Evolutionary conservation across 345 rosid genomes (phyloP).

Genomic region (Eucalyptus paniculata): DNA sequence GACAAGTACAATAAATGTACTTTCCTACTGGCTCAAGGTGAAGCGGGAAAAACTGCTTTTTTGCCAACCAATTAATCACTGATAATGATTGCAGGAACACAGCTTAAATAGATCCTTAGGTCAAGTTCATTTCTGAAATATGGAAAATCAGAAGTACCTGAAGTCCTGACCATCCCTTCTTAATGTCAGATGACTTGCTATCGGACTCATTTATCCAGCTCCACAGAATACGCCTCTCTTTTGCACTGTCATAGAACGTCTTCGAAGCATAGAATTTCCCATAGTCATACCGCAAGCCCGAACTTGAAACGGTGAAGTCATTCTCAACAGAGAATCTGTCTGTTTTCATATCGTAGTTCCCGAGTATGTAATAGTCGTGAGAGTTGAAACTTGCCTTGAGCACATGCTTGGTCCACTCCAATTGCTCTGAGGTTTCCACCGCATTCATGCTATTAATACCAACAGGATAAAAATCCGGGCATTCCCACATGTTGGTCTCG

Average conservation of each 20-base stretch:
- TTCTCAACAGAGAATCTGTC: neutral
- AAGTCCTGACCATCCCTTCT: slow-evolving; percentile 46
- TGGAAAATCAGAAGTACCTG: slow-evolving; percentile 5
- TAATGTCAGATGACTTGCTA: slow-evolving; percentile 2
- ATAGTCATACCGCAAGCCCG: slow-evolving; percentile 53
- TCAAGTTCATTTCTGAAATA: neutral
- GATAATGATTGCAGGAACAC: no score
- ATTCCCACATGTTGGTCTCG: slow-evolving; percentile 30
- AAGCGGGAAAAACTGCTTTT: neutral
- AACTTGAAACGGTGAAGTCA: neutral
- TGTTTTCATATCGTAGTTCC: slow-evolving; percentile 22
- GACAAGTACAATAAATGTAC: neutral
- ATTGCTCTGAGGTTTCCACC: slow-evolving; percentile 1
- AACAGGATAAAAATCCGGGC: slow-evolving; percentile 36
- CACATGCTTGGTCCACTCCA: slow-evolving; percentile 26
- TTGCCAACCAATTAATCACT: neutral
- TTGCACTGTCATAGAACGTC: slow-evolving; percentile 38
- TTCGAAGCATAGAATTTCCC: slow-evolving; percentile 79
- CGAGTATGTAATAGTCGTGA: slow-evolving; percentile 34
- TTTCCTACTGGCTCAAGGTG: neutral
- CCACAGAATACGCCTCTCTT: slow-evolving; percentile 37
- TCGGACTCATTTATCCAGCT: slow-evolving; percentile 44
- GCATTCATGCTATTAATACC: neutral
- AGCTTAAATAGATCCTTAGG: neutral
- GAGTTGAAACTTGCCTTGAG: slow-evolving; percentile 41